Evolutionary conservation across 1,139 yeast species (phyloP), one percentile per base, ranked within the genome.

Genomic region (Zygosaccharomyces sapae): DNA sequence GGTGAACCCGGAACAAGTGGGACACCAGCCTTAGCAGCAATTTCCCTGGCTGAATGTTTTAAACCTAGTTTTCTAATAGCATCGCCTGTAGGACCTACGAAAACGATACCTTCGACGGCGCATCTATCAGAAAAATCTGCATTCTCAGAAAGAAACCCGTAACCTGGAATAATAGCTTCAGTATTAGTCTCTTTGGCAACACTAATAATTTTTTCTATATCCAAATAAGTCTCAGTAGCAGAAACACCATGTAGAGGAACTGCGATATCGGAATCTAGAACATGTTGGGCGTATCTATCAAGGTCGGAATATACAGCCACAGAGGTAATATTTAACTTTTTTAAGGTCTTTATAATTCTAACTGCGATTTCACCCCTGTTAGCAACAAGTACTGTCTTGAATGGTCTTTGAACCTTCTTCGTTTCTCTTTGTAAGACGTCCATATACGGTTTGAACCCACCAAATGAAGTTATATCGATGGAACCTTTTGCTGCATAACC

Each of bases 311-410:
- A 92, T 41, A 92, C 84, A 2, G 97, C 94, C 55, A 92, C 83
- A 0, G 96, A 73, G 58, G 75, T 78, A 57, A 92, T 86, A 3
- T 81, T 81, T 58, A 90, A 68, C 65, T 83, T 83, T 67, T 86
- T 87, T 63, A 90, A 74, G 6, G 98, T 90, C 64, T 79, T 84
- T 62, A 90, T 87, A 57, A 92, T 86, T 65, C 98, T 76, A 31
- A 89, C 97, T 3, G 98, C 97, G 61, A 92, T 92, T 70, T 92
- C 98, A 65, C 98, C 98, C 70, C 98, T 80, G 72, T 92, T 92
- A 33, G 98, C 97, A 47, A 92, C 95, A 51, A 92, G 75, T 10
- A 92, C 96, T 9, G 86, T 79, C 39, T 82, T 75, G 69, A 90
- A 90, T 0, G 92, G 95, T 65, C 77, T 80, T 58, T 52, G 48